Evolutionary conservation across 257 asterid species (phyloP).

Genomic region (Ajuga chamaepitys): DNA sequence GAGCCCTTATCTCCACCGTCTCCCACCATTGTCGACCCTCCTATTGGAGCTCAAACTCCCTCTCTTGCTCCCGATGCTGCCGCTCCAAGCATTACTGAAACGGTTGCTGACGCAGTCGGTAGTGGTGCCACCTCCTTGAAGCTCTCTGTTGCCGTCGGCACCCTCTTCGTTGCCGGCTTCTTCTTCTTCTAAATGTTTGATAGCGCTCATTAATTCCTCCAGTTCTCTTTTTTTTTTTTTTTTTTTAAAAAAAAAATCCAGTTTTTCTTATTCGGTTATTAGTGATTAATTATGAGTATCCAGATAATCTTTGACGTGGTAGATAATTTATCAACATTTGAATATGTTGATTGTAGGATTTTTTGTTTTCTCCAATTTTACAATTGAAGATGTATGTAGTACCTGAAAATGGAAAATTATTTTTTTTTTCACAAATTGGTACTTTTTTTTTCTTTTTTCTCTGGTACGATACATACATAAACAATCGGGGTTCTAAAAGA

Average conservation of each 20-base stretch:
- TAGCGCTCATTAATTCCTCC: neutral
- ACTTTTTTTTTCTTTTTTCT: too few species aligned
- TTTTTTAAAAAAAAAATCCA: too few species aligned
- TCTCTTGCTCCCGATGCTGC: slow-evolving; percentile 16
- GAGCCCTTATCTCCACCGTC: slow-evolving; percentile 39
- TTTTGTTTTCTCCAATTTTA: too few species aligned
- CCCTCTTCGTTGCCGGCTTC: slow-evolving; percentile 36
- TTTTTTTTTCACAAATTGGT: too few species aligned
- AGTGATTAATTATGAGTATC: neutral
- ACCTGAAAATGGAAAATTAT: too few species aligned
- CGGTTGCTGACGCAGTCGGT: slow-evolving; percentile 17
- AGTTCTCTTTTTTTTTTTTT: neutral
- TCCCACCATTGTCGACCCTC: slow-evolving; percentile 17
- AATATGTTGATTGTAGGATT: neutral
- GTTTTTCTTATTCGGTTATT: neutral
- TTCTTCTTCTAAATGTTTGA: slow-evolving; percentile 28
- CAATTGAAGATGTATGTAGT: too few species aligned
- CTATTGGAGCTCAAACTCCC: neutral
- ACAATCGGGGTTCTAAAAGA: too few species aligned
- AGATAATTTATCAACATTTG: neutral
- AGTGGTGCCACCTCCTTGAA: slow-evolving; percentile 35
- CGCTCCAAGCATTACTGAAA: slow-evolving; percentile 4
- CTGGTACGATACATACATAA: too few species aligned
- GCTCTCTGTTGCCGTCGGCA: slow-evolving; percentile 34
- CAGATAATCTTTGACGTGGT: neutral